Evolutionary conservation across 768 basidiomycete genomes (phyloP), one percentile per base, ranked within the genome.

Genomic region (Dioszegia hungarica): DNA sequence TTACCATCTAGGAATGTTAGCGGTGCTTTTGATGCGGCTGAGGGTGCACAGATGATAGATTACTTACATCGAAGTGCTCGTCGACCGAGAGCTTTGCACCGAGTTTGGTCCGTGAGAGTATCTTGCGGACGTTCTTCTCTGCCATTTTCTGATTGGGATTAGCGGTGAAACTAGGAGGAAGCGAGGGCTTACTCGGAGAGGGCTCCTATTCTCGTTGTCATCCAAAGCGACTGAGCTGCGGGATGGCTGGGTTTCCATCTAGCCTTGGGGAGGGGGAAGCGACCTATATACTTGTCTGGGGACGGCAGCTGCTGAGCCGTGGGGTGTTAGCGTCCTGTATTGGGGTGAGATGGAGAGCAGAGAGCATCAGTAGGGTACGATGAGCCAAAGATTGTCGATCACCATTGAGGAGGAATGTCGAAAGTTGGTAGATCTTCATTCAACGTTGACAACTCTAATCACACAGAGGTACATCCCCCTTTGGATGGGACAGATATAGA

Each of bases 91-190:
- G 9, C 15, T 51, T 51, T 14, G 36, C 49, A 10, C 36, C 37
- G 3, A 51, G 49, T 36, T 51, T 51, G 20, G 49, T 51, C n/a
- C 49, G 49, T 4, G 49, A 37, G 34, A 51, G 25, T 25, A 51
- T 51, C 6, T 36, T 36, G 34, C 34, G 34, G 12, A 39, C 37
- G 25, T 28, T 51, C 49, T 51, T 38, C 49, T 38, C 49, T 51
- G 49, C 25, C 17, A 51, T 51, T 22, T 51, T 51, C 49, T 51
- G 24, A 25, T 37, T 2, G 6, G n/a, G 10, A 19, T 47, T 20
- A 47, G 45, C 45, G 2, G 25, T 11, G 27, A 28, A 15, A 47
- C 14, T 2, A 47, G 15, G 25, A n/a, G n/a, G 39, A n/a, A n/a
- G 8, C 25, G 5, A 29, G 12, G 27, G 17, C 49, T 25, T 15